phyloP scores from a whole-genome alignment of 2,329 filamentous ascomycete genomes.

The Corinectria fuckeliana region DNA sequence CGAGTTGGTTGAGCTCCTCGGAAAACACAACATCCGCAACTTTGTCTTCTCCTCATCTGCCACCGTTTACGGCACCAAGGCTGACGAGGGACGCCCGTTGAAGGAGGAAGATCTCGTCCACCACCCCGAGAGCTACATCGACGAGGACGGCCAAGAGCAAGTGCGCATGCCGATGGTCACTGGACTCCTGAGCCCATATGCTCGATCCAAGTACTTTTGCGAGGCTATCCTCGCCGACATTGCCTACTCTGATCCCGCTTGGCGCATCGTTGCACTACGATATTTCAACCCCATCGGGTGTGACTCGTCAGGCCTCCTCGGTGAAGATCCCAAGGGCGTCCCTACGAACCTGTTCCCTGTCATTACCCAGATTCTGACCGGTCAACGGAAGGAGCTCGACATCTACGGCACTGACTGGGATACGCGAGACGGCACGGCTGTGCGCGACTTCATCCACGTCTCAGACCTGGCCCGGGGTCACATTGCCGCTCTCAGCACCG shows the following conservation, averaged over 20 bases:
- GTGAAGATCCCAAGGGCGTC: constrained; percentile 66
- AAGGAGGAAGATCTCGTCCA: constrained; percentile 51
- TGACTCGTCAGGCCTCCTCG: constrained; percentile 67
- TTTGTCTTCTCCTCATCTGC: constrained; percentile 74
- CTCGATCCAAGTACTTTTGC: constrained; percentile 71
- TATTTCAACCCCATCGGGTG: constrained; percentile 75
- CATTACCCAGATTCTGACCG: constrained; percentile 66
- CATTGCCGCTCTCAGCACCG: constrained; percentile 60
- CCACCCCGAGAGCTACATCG: constrained; percentile 53
- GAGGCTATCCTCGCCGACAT: constrained; percentile 70
- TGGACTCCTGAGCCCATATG: constrained; percentile 70
- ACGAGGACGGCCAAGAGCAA: constrained; percentile 49
- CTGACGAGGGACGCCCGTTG: constrained; percentile 56
- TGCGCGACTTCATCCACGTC: constrained; percentile 73
- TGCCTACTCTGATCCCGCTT: constrained; percentile 64
- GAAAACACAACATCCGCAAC: constrained; percentile 66
- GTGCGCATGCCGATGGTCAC: constrained; percentile 29
- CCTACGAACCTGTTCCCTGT: constrained; percentile 71
- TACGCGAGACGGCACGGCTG: constrained; percentile 68
- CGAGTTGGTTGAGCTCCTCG: constrained; percentile 62
- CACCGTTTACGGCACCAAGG: constrained; percentile 67
- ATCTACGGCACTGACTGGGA: constrained; percentile 71
- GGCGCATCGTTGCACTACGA: constrained; percentile 67
- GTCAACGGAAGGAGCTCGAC: constrained; percentile 58
- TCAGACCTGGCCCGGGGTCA: constrained; percentile 69